These are phyloP conservation scores for Leavenworthia alabamica DNA, from an alignment of 345 rosid species.

Conservation along the genomic window DNA sequence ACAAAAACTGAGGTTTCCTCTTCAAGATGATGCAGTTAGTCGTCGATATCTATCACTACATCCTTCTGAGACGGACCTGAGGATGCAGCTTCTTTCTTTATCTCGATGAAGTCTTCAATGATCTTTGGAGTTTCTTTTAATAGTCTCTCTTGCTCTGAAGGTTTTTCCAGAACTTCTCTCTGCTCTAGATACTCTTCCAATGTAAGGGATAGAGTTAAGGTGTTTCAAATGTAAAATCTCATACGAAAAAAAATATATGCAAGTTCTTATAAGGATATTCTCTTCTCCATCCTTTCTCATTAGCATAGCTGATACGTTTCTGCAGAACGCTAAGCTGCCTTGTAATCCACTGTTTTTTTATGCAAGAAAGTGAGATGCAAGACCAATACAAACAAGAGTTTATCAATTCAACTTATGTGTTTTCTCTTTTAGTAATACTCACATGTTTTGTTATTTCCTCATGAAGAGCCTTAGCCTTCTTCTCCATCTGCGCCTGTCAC, in stretches of 20 bases:
- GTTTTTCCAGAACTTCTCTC: constrained; percentile 25
- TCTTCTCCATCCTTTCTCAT: constrained; percentile 30
- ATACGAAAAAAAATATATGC: not conserved
- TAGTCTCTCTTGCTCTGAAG: constrained; percentile 30
- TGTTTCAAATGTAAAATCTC: constrained; percentile 6
- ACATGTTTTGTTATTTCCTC: constrained; percentile 30
- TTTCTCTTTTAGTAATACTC: constrained; percentile 8
- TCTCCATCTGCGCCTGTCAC: constrained; percentile 21
- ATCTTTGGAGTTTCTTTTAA: constrained; percentile 18
- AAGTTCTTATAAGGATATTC: constrained; percentile 25
- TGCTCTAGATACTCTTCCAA: constrained; percentile 23
- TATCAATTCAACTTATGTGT: not conserved
- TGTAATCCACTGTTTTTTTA: constrained; percentile 27
- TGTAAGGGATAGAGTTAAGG: constrained; percentile 20
- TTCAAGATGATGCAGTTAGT: not conserved
- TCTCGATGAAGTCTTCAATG: constrained; percentile 21
- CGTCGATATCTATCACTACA: constrained; percentile 7
- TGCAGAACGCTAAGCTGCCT: constrained; percentile 26
- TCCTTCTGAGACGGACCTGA: constrained; percentile 4
- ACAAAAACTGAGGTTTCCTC: not conserved
- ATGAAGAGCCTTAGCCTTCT: constrained; percentile 27
- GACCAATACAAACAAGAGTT: not conserved
- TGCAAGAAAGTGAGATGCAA: constrained; percentile 7
- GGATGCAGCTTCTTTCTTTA: not conserved
- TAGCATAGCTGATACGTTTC: constrained; percentile 26